phyloP scores from a whole-genome alignment of 805 yeast species.

The Alloascoidea africana region DNA sequence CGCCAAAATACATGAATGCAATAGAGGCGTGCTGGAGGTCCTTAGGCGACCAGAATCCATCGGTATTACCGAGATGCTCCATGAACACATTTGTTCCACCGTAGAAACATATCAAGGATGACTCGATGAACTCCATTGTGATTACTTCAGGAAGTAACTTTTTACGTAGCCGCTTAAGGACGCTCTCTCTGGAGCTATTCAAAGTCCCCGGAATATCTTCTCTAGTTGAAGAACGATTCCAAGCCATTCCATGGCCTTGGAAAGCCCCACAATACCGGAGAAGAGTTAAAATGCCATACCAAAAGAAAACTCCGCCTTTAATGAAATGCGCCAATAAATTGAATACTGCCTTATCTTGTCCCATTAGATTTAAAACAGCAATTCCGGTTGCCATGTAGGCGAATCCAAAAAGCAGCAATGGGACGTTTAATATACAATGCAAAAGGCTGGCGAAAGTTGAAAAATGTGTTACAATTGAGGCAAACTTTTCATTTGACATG shows the following conservation, averaged over 20 bases:
- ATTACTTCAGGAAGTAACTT: slow-evolving; percentile 25
- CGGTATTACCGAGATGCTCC: slow-evolving; percentile 71
- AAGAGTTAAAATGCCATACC: slow-evolving; percentile 63
- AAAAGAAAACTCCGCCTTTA: slow-evolving; percentile 82
- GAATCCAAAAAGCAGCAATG: slow-evolving; percentile 32
- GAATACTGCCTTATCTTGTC: slow-evolving; percentile 52
- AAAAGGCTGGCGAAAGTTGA: slow-evolving; percentile 14
- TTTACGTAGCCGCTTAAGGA: slow-evolving; percentile 14
- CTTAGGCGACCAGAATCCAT: slow-evolving; percentile 79
- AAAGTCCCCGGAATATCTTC: slow-evolving; percentile 7
- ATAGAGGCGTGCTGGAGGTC: slow-evolving; percentile 84
- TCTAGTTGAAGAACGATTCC: slow-evolving; percentile 40
- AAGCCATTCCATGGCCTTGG: slow-evolving; percentile 68
- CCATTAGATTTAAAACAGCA: slow-evolving; percentile 57
- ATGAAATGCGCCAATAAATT: slow-evolving; percentile 88
- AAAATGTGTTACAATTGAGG: slow-evolving; percentile 10
- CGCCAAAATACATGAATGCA: slow-evolving; percentile 84
- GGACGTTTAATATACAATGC: slow-evolving; percentile 40
- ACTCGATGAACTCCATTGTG: slow-evolving; percentile 79
- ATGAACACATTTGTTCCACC: slow-evolving; percentile 82
- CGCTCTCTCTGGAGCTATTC: slow-evolving; percentile 11
- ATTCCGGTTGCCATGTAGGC: slow-evolving; percentile 39
- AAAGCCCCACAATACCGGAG: slow-evolving; percentile 83
- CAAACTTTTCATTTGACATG: background rate
- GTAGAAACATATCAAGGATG: slow-evolving; percentile 67